phyloP scores from a whole-genome alignment of 2,329 filamentous ascomycete genomes.

The Alternaria triticimaculans region DNA sequence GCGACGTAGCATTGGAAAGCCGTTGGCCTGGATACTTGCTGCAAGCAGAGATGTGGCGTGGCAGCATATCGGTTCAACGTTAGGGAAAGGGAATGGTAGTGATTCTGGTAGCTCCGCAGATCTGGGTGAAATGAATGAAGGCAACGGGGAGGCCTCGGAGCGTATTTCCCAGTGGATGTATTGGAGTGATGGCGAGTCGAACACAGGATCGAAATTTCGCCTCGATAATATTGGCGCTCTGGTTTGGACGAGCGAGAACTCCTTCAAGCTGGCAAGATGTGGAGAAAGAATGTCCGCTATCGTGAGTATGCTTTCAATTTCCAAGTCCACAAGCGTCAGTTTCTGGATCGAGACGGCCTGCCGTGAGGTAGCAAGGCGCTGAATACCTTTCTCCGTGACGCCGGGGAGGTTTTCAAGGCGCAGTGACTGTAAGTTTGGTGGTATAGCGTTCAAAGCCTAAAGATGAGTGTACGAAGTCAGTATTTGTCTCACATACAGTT shows the following conservation, averaged over 20 bases:
- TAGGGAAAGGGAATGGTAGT: conserved; percentile 24
- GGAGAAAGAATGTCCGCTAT: conserved; percentile 60
- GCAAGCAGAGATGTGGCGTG: conserved; percentile 69
- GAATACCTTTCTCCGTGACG: conserved; percentile 62
- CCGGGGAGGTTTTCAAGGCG: conserved; percentile 63
- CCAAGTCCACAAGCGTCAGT: conserved; percentile 61
- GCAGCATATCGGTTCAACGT: conserved; percentile 54
- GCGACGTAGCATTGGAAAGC: conserved; percentile 67
- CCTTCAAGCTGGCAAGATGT: conserved; percentile 52
- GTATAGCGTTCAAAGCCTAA: conserved; percentile 57
- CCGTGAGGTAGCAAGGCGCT: conserved; percentile 57
- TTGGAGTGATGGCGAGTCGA: conserved; percentile 58
- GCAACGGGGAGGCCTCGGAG: conserved; percentile 32
- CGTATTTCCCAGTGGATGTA: conserved; percentile 67
- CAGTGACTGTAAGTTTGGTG: conserved; percentile 57
- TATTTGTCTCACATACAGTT: too few relatives aligned
- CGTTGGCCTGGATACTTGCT: conserved; percentile 64
- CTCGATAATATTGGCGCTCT: conserved; percentile 55
- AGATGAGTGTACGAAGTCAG: too few relatives aligned
- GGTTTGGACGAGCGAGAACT: conserved; percentile 62
- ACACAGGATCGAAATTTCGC: conserved; percentile 53
- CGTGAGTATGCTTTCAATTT: conserved; percentile 59
- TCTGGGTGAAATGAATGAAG: conserved; percentile 14
- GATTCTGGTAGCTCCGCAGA: not conserved
- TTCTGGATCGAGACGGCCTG: conserved; percentile 54